Conservation (phyloP, 805 yeast species). For the Dipodascus geniculatus region DNA sequence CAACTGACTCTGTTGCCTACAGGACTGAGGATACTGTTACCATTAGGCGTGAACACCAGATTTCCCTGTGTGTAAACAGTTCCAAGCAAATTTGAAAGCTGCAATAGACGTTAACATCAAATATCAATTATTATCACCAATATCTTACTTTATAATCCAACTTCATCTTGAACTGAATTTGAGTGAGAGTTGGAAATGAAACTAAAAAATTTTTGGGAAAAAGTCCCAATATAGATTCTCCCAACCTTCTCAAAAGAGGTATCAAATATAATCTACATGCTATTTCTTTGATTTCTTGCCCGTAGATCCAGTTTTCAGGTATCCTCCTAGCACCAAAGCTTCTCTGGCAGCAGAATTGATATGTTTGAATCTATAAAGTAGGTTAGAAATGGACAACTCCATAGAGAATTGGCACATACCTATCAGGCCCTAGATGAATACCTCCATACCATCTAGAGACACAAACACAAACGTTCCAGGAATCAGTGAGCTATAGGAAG, state of each 20-base stretch:
- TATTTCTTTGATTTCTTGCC: background rate
- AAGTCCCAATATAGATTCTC: background rate
- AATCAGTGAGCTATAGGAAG: conserved; percentile 34
- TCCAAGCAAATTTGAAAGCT: conserved; percentile 81
- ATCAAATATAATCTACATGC: background rate
- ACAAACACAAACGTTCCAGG: conserved; percentile 73
- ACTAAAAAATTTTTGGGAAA: background rate
- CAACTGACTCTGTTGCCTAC: conserved; percentile 90
- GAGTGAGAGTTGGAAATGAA: background rate
- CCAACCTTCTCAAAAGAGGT: background rate
- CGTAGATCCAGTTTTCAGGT: conserved; percentile 22
- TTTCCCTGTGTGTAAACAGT: conserved; percentile 95
- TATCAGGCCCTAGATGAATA: conserved; percentile 76
- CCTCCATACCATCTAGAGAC: conserved; percentile 95
- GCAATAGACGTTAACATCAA: conserved; percentile 12
- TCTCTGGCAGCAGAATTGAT: conserved; percentile 83
- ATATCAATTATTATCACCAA: background rate
- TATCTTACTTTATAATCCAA: conserved; percentile 50
- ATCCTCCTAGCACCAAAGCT: conserved; percentile 58
- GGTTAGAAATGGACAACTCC: background rate
- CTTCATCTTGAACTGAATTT: conserved; percentile 39
- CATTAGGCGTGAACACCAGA: conserved; percentile 74
- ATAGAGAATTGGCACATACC: conserved; percentile 13
- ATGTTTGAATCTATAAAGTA: conserved; percentile 60
- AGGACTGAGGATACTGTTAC: conserved; percentile 72